These are phyloP conservation scores for Seiridium unicorne DNA, from an alignment of 2,329 filamentous ascomycete species.

Conservation along the genomic window DNA sequence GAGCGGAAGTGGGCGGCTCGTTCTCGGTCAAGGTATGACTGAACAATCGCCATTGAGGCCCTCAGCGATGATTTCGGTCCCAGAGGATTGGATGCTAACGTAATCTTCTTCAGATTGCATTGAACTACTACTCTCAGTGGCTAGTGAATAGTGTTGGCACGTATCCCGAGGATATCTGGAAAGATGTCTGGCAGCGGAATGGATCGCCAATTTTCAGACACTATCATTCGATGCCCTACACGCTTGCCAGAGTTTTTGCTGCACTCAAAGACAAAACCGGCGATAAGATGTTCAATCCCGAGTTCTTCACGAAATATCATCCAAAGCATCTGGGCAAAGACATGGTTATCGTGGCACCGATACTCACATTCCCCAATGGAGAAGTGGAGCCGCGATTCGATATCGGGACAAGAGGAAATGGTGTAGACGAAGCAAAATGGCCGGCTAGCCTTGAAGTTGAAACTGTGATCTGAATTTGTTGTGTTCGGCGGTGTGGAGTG, in stretches of 20 bases:
- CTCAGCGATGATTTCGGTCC: too few species aligned
- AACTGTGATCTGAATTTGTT: constrained; percentile 20
- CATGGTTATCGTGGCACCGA: constrained; percentile 40
- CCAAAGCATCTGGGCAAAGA: constrained; percentile 27
- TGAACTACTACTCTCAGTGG: constrained; percentile 43
- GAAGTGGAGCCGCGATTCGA: constrained; percentile 41
- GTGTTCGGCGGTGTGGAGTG: background rate
- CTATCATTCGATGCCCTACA: constrained; percentile 45
- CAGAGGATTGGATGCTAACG: too few species aligned
- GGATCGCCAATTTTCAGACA: constrained; percentile 47
- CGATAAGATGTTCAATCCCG: constrained; percentile 39
- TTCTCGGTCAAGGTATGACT: background rate
- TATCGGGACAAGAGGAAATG: constrained; percentile 49
- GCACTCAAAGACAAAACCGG: constrained; percentile 36
- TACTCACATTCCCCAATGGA: constrained; percentile 36
- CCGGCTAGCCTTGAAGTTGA: constrained; percentile 41
- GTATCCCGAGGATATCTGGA: constrained; percentile 43
- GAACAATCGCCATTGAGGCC: too few species aligned
- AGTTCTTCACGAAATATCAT: constrained; percentile 41
- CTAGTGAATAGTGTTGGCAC: constrained; percentile 34
- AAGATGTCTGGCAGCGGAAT: constrained; percentile 43
- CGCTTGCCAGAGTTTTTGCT: constrained; percentile 36
- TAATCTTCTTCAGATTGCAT: constrained; percentile 19
- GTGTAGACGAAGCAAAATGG: constrained; percentile 45
- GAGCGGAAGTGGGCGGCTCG: constrained; percentile 34